Base-by-base conservation (phyloP, 2,329 filamentous ascomycete species). In the Pestalotiopsis sp. region DNA sequence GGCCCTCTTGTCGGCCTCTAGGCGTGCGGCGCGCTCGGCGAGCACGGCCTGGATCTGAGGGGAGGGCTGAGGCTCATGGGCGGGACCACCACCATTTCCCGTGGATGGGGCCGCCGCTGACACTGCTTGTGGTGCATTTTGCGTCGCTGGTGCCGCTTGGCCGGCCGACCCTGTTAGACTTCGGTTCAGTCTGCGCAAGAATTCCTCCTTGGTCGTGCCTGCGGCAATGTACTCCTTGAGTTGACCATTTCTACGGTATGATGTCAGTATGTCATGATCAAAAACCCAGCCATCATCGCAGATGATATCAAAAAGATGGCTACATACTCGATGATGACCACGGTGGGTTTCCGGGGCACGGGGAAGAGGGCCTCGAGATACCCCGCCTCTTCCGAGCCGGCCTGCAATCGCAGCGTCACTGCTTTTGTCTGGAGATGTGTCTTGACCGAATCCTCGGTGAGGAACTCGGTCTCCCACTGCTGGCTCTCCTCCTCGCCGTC, bases 341-440 rank as follows among this genome's bases (percentile, higher is more conserved):
- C 81, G 1, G 92, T 92, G 0, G 95, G 95, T n/a, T 90, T 89
- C 72, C 89, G 89, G 1, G 89, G 87, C n/a, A 97, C 83, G 0
- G 94, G 93, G 75, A 94, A 97, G 75, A 97, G 93, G 61, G 93
- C 93, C 11, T 91, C 88, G 14, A 98, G 84, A 75, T 94, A 97
- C 5, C 88, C 90, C 11, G 94, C 94, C 82, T 97, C 94, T 72
- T 92, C 88, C 2, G 92, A 94, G 25, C 91, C 93, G 20, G 91
- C 89, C 41, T 85, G 81, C 25, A 98, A 84, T 65, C 91, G 89
- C 25, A 98, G 84, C 7, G 91, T 82, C 23, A 98, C 85, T 2
- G 93, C 88, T 75, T 90, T 88, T 45, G 86, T 82, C 31, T 84
- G 81, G 68, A 96, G 84, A 36, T 89, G 76, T 66, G 82, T 80